These are phyloP conservation scores for Podospora comata DNA, from an alignment of 495 filamentous ascomycete species.

Conservation along the genomic window DNA sequence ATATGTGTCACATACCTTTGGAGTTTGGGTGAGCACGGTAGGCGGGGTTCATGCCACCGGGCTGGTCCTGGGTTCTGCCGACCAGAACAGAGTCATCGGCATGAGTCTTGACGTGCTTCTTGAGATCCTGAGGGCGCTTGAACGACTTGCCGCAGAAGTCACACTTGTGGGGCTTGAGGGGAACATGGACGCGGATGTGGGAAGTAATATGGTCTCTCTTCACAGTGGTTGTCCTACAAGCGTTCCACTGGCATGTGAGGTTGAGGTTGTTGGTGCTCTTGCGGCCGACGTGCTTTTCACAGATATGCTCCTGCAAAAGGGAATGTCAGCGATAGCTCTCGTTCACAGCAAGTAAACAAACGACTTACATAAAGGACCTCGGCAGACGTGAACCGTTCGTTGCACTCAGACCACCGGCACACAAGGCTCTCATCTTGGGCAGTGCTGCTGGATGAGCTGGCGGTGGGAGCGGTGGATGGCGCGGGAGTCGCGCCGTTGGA, in stretches of 20 bases:
- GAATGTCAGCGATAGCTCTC: neutral
- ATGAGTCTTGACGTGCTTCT: slow-evolving; percentile 99
- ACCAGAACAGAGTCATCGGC: slow-evolving; percentile 89
- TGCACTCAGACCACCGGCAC: slow-evolving; percentile 86
- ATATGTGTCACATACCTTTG: slow-evolving; percentile 50
- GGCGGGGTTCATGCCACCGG: slow-evolving; percentile 57
- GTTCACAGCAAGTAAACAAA: neutral
- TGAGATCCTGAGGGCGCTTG: slow-evolving; percentile 97
- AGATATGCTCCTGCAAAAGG: slow-evolving; percentile 70
- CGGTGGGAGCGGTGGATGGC: slow-evolving; percentile 40
- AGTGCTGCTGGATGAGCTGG: slow-evolving; percentile 37
- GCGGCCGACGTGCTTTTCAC: slow-evolving; percentile 95
- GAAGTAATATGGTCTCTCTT: slow-evolving; percentile 99
- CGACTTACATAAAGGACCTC: slow-evolving; percentile 67
- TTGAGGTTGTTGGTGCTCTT: slow-evolving; percentile 99
- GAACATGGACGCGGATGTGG: slow-evolving; percentile 97
- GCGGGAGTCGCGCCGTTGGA: slow-evolving; percentile 47
- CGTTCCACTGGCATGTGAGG: slow-evolving; percentile 94
- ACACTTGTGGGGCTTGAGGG: slow-evolving; percentile 96
- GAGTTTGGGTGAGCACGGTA: slow-evolving; percentile 48
- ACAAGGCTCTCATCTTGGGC: slow-evolving; percentile 59
- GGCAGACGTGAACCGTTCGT: slow-evolving; percentile 72
- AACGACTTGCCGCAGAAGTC: slow-evolving; percentile 98
- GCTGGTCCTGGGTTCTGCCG: slow-evolving; percentile 69
- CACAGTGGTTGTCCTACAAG: slow-evolving; percentile 92